A percentile compares a stretch with the other conserved stretches of the same genome.
phyloP scores from a whole-genome alignment of 208 protist genomes.

The Jaenimonas drosophilae region DNA sequence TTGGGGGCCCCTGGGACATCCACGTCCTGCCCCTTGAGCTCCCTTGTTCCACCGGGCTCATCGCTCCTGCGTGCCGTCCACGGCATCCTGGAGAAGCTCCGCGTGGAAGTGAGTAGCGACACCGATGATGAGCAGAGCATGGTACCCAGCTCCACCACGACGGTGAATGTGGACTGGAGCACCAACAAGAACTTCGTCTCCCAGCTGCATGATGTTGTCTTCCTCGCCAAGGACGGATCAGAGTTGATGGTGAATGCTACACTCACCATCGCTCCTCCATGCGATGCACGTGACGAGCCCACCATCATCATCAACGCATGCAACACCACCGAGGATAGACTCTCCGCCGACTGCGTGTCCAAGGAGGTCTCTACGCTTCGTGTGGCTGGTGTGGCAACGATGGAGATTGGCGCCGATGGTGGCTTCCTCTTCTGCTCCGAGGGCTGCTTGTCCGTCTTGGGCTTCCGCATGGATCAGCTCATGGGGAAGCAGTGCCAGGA shows the following conservation, averaged over 20 bases:
- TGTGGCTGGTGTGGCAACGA: neutral
- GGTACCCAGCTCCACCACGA: too few relatives aligned
- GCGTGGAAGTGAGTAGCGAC: too few relatives aligned
- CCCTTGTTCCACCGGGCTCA: too few relatives aligned
- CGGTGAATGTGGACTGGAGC: slow-evolving; percentile 6
- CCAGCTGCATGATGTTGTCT: neutral
- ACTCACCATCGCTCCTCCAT: neutral
- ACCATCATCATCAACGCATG: slow-evolving; percentile 1
- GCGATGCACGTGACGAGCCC: neutral
- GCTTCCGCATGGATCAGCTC: slow-evolving; percentile 9
- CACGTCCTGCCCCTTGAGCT: too few relatives aligned
- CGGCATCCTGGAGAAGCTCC: too few relatives aligned
- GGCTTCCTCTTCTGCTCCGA: neutral
- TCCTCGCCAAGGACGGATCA: neutral
- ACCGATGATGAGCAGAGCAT: too few relatives aligned
- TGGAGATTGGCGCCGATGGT: slow-evolving; percentile 8
- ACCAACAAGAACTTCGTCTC: neutral
- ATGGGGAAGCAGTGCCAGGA: neutral
- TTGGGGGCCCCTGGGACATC: too few relatives aligned
- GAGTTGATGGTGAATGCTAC: neutral
- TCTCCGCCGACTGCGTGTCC: neutral
- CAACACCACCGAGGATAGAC: slow-evolving; percentile 3
- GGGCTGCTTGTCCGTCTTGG: neutral
- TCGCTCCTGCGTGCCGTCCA: too few relatives aligned
- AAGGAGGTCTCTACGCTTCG: neutral